Conservation (phyloP, 2,329 filamentous ascomycete genomes). For the Cytospora piceicola region DNA sequence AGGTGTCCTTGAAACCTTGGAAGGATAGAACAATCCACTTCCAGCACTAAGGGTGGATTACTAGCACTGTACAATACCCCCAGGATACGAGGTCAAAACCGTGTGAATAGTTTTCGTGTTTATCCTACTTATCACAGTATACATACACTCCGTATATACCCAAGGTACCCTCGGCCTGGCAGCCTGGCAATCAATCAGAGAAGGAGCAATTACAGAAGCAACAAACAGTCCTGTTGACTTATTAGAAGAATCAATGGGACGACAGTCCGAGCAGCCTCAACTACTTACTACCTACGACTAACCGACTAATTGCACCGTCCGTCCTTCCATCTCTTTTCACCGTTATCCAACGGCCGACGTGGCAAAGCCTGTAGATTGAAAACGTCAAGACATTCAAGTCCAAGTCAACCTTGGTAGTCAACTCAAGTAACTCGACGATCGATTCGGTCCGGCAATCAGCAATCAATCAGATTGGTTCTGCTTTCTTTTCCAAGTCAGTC, state of each 20-base stretch:
- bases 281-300: too few relatives aligned
- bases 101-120: neutral
- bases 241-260: neutral
- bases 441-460: neutral
- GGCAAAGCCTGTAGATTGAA: neutral
- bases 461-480: neutral
- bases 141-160: neutral
- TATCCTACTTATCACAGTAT: too few relatives aligned
- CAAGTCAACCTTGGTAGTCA: too few relatives aligned
- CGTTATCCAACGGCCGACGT: neutral
- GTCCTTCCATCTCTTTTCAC: neutral
- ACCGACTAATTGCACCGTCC: too few relatives aligned
- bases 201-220: neutral
- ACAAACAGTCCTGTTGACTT: neutral
- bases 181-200: neutral
- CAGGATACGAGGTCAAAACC: too few relatives aligned
- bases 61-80: neutral
- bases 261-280: neutral
- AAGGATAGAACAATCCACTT: too few relatives aligned
- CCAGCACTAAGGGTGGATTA: too few relatives aligned
- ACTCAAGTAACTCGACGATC: neutral
- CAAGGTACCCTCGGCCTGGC: neutral
- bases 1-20: too few relatives aligned
- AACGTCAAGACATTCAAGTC: neutral
- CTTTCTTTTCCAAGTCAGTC: neutral